Percentiles rank a stretch among this genome's conserved stretches.
These are phyloP conservation scores for Polyporus arcularius DNA, from an alignment of 768 basidiomycete species.

Conservation along the genomic window DNA sequence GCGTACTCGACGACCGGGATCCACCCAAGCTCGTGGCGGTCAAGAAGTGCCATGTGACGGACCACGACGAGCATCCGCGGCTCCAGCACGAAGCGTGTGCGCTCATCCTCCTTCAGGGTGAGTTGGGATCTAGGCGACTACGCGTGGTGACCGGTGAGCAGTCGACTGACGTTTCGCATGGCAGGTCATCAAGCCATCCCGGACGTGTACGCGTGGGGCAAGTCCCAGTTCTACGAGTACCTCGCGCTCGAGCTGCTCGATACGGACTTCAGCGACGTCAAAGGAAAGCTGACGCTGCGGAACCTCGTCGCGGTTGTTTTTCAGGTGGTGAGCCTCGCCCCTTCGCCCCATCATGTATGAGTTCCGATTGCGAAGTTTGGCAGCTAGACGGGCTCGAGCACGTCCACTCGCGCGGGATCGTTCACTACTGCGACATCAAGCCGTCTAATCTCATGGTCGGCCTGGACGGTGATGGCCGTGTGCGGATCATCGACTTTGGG, in stretches of 20 bases:
- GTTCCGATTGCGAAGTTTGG: too few relatives aligned
- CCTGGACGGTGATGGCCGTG: neutral
- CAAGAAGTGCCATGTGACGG: too few relatives aligned
- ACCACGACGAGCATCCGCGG: neutral
- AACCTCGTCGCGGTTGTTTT: neutral
- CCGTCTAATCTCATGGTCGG: neutral
- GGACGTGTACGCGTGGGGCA: neutral
- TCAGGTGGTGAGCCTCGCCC: neutral
- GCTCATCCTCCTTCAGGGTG: neutral
- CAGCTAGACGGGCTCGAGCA: neutral
- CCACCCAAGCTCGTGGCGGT: too few relatives aligned
- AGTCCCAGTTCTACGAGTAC: neutral
- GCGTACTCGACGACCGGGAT: too few relatives aligned
- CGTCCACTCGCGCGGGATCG: neutral
- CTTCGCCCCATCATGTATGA: too few relatives aligned
- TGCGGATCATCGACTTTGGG: neutral
- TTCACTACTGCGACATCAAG: neutral
- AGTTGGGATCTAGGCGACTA: neutral
- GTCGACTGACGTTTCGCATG: neutral
- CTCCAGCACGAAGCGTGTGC: neutral
- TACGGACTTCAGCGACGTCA: neutral
- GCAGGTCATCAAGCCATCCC: neutral
- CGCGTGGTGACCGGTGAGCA: neutral
- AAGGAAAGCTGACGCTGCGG: neutral
- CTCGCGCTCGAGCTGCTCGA: neutral